Evolutionary conservation across 2,329 filamentous ascomycete species (phyloP).

Genomic region (Monilinia fructicola): DNA sequence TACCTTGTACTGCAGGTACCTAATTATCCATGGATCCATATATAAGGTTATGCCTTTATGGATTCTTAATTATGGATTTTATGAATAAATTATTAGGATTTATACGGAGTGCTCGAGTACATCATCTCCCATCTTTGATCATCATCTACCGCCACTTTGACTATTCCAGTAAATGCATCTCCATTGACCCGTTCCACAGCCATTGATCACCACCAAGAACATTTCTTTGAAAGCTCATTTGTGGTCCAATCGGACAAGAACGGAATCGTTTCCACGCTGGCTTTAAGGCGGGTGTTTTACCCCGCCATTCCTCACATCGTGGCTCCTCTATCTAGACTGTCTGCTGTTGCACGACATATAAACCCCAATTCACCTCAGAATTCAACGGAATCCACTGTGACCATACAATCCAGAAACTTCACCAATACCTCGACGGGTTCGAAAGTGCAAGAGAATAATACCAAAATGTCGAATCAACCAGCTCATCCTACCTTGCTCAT

Average conservation of each 20-base stretch:
- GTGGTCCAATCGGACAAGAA: constrained; percentile 21
- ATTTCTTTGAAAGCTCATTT: constrained; percentile 1
- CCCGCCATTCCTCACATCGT: constrained; percentile 28
- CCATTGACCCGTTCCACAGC: neutral
- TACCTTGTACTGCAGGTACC: neutral
- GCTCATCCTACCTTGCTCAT: constrained; percentile 79
- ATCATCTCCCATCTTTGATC: neutral
- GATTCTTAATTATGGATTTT: neutral
- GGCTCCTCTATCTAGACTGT: constrained; percentile 35
- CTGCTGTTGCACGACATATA: constrained; percentile 42
- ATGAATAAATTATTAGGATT: neutral
- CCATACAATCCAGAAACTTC: constrained; percentile 21
- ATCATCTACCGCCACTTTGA: neutral
- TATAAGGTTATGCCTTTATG: neutral
- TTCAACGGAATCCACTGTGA: neutral
- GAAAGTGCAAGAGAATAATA: constrained; percentile 8
- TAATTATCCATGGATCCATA: neutral
- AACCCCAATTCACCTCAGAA: constrained; percentile 19
- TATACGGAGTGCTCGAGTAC: no score
- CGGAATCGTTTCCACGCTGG: constrained; percentile 16
- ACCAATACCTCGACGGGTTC: constrained; percentile 5
- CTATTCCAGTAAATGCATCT: neutral
- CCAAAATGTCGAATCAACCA: constrained; percentile 60
- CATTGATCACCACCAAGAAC: neutral
- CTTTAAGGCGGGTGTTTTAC: constrained; percentile 24